phyloP scores from a whole-genome alignment of 1,284 basidiomycete genomes.

The Rhodotorula sp. region DNA sequence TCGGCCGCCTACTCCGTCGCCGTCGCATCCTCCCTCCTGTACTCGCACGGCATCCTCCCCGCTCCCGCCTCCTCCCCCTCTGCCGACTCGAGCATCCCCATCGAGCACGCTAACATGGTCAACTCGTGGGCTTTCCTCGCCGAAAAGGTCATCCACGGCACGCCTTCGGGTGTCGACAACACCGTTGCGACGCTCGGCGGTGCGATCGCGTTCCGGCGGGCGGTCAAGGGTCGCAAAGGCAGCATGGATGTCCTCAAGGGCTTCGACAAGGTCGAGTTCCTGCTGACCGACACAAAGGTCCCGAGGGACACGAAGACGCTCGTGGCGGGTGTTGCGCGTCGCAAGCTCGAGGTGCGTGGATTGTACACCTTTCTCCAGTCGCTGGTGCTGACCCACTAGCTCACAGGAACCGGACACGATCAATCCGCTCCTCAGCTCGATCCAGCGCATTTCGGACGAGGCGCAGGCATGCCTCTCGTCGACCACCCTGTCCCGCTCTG shows the following conservation, averaged over 20 bases:
- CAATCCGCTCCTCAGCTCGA: constrained; percentile 67
- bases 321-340: constrained; percentile 79
- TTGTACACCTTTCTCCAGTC: constrained; percentile 30
- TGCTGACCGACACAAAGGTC: constrained; percentile 89
- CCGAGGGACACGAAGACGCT: constrained; percentile 91
- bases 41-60: constrained; percentile 56
- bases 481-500: constrained; percentile 64
- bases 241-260: constrained; percentile 81
- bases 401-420: constrained; percentile 73
- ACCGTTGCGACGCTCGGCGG: constrained; percentile 91
- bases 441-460: constrained; percentile 78
- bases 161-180: constrained; percentile 97
- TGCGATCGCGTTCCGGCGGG: constrained; percentile 83
- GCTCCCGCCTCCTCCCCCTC: constrained; percentile 55
- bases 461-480: constrained; percentile 69
- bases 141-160: constrained; percentile 96
- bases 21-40: constrained; percentile 73
- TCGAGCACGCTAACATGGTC: constrained; percentile 66
- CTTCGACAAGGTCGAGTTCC: constrained; percentile 72
- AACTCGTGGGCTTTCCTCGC: constrained; percentile 93
- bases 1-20: constrained; percentile 93
- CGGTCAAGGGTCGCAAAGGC: constrained; percentile 66
- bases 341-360: constrained; percentile 63
- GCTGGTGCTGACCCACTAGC: neutral
- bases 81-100: constrained; percentile 58